Base-by-base conservation (phyloP, 1,139 yeast genomes). In the Keqinozyma sinolaborantium region DNA sequence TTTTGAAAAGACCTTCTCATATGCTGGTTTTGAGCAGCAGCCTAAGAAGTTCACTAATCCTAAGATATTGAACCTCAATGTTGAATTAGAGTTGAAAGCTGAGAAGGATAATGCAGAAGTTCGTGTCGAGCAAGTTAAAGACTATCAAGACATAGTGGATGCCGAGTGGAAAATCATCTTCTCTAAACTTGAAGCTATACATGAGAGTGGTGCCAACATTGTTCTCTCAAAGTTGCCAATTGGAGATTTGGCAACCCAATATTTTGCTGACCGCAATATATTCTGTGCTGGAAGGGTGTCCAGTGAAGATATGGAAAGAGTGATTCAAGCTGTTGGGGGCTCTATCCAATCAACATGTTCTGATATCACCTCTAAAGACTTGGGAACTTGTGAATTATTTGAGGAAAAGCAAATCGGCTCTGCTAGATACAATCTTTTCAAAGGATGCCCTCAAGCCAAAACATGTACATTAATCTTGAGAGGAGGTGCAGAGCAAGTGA, bases 81-180 rank as follows among this genome's bases (percentile, higher is more conserved):
- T 94, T 24, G 99, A 92, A 58, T 72, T 92, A 45, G 99, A 92
- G 64, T 77, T 92, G 53, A 92, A 92, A 66, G 97, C 98, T 2
- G 99, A 92, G 64, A 90, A 87, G 66, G 99, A 92, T 59, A 92
- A 92, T 56, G 99, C 99, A n/a, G 99, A 92, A 67, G 97, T 92
- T 20, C 78, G 98, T 48, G 95, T 92, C 32, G 95, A 87, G 50
- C 84, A 88, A 55, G 97, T 92, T 32, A 77, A 79, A 39, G 97
- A 92, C 50, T 92, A 94, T 62, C 98, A 92, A 64, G 90, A 84
- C 24, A 83, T 92, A 36, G 99, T 92, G 24, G 97, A 92, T 61
- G 98, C 99, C 16, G 99, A 92, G 62, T 92, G 98, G 97, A 80
- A 86, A 56, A 85, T 92, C 43, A 92, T 92, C 45, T 73, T 86